Evolutionary conservation across 2,329 filamentous ascomycete species (phyloP).

Genomic region (Tolypocladium amazonense): DNA sequence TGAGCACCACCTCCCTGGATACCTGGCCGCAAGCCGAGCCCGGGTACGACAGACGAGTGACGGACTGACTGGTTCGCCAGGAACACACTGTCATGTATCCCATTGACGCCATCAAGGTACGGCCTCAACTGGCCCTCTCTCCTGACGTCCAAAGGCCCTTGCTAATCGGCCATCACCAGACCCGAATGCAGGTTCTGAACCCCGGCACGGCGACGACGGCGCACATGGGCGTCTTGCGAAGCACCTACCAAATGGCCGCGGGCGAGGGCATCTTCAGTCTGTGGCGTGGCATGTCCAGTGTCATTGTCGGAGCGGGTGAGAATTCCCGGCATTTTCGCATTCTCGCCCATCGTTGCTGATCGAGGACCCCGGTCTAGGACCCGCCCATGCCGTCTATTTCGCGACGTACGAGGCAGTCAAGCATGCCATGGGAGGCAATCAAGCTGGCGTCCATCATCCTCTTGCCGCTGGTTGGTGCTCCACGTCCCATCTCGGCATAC

Average conservation of each 20-base stretch:
- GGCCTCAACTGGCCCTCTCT: constrained; percentile 2
- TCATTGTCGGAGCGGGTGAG: constrained; percentile 87
- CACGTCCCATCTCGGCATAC: neutral
- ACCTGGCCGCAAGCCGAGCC: neutral
- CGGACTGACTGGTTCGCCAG: constrained; percentile 33
- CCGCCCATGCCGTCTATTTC: constrained; percentile 96
- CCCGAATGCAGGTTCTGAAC: constrained; percentile 94
- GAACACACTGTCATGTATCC: constrained; percentile 99
- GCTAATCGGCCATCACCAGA: constrained; percentile 45
- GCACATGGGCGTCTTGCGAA: constrained; percentile 84
- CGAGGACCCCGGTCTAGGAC: constrained; percentile 45
- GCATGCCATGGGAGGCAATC: constrained; percentile 88
- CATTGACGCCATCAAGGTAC: constrained; percentile 92
- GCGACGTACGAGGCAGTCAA: constrained; percentile 97
- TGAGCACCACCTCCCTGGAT: neutral
- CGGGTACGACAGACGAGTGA: neutral
- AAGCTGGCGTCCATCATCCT: constrained; percentile 78
- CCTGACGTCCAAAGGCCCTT: neutral
- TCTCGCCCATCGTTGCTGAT: constrained; percentile 8
- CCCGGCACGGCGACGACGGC: constrained; percentile 68
- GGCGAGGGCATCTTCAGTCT: constrained; percentile 83
- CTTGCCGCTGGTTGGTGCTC: constrained; percentile 68
- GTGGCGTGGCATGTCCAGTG: constrained; percentile 95
- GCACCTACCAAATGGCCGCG: constrained; percentile 82
- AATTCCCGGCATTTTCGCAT: constrained; percentile 2